Evolutionary conservation across 495 filamentous ascomycete species (phyloP).

Genomic region (Thermochaetoides thermophila): DNA sequence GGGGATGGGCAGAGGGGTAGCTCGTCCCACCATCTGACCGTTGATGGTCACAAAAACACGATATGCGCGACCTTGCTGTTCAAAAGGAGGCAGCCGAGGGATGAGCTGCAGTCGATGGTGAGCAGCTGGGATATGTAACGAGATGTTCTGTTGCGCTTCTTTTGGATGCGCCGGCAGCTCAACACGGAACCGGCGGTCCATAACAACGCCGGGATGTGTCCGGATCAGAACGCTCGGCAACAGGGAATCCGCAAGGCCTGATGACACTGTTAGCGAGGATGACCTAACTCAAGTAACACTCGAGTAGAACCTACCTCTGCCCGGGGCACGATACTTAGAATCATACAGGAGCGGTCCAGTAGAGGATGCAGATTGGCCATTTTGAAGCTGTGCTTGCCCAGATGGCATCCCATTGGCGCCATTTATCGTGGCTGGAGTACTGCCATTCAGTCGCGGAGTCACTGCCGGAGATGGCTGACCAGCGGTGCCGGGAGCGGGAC

Average conservation of each 20-base stretch:
- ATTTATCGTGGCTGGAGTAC: constrained; percentile 15
- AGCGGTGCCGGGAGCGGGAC: constrained; percentile 21
- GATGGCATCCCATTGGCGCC: constrained; percentile 7
- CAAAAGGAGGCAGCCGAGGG: constrained; percentile 40
- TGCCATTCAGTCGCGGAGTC: constrained; percentile 17
- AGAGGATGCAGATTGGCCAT: constrained; percentile 9
- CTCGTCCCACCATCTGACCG: constrained; percentile 46
- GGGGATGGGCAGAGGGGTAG: constrained; percentile 25
- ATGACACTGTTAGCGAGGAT: not conserved
- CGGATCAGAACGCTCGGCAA: constrained; percentile 50
- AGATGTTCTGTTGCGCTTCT: constrained; percentile 50
- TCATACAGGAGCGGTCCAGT: constrained; percentile 13
- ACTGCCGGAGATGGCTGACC: constrained; percentile 24
- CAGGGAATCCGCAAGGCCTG: constrained; percentile 37
- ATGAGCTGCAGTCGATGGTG: constrained; percentile 52
- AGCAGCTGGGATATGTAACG: constrained; percentile 45
- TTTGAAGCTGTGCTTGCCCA: constrained; percentile 16
- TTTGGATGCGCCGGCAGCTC: constrained; percentile 46
- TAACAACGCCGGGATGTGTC: constrained; percentile 47
- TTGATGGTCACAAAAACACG: constrained; percentile 17
- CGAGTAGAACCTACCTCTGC: constrained; percentile 42
- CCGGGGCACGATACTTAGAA: constrained; percentile 26
- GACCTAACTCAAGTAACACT: no score
- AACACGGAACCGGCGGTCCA: constrained; percentile 36
- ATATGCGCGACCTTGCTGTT: constrained; percentile 30